Evolutionary conservation across 164 flowering plant genomes (phyloP), one percentile per base, ranked within the genome.

Genomic region (Berberis thunbergii): DNA sequence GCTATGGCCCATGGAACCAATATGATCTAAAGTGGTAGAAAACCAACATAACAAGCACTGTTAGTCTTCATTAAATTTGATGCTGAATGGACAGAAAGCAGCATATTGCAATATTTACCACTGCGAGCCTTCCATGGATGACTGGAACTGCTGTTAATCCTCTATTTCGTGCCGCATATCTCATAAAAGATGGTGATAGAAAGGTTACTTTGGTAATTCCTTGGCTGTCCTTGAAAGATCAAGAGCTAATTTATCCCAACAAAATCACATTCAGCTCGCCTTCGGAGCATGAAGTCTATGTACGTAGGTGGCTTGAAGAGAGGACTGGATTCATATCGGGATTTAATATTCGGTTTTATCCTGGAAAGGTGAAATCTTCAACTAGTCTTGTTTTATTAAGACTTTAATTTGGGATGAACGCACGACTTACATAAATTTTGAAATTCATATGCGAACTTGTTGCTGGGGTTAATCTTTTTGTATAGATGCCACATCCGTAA

Each of bases 61-160:
- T 6, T 49, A 64, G 42, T 44, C 54, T 60, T 54, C 65, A 60
- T 68, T 61, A 53, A 46, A 57, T 41, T 62, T 60, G 58, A 69
- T 67, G 70, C 40, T 56, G 26, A 64, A 86, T 84, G 93, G 89
- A 78, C 54, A 83, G 66, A 60, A 82, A 83, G 66, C 85, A 70
- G 69, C 91, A 89, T 48, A 82, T 94, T 67, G 88, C 96, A 2
- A 87, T 94, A 73, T 91, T 83, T 69, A 94, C 99, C 3, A 94
- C 99, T 1, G 99, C 99, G 1, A 86, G 96, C 72, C 91, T 94
- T 66, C 99, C 99, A 75, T 94, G 99, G 99, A 79, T 94, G 91
- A 94, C 99, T 61, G 99, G 99, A 60, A 94, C 99, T 65, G 91
- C 99, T 65, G 96, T 94, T 45, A 94, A 94, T 69, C 99, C 99